Percentiles rank a stretch among this genome's conserved stretches.
phyloP scores from a whole-genome alignment of 352 stramenopile genomes.

The Phytopythium aichiense region DNA sequence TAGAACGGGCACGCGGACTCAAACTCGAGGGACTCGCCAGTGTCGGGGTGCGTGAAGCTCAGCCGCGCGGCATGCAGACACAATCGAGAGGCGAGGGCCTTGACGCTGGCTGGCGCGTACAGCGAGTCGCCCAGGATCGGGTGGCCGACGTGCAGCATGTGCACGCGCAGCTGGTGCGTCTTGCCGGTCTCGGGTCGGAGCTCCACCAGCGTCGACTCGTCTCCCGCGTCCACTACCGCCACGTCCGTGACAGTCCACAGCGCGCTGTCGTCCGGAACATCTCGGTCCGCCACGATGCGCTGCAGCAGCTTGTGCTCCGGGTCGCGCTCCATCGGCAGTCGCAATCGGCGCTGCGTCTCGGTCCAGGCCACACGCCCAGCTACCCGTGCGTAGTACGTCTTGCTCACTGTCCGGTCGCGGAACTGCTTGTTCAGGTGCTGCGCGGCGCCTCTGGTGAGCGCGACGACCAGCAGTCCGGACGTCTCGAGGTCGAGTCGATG shows the following conservation, averaged over 20 bases:
- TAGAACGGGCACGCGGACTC: conserved; percentile 20
- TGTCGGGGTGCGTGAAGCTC: conserved; percentile 41
- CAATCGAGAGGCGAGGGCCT: conserved; percentile 33
- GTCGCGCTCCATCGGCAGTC: conserved; percentile 48
- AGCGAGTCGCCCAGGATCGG: conserved; percentile 91
- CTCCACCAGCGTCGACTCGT: conserved; percentile 41
- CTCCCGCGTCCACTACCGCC: conserved; percentile 10
- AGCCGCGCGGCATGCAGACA: conserved; percentile 45
- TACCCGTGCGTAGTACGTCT: conserved; percentile 59
- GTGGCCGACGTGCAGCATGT: conserved; percentile 89
- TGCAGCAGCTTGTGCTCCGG: conserved; percentile 46
- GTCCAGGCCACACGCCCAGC: conserved; percentile 27
- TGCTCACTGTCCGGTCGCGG: conserved; percentile 45
- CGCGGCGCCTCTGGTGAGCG: conserved; percentile 48
- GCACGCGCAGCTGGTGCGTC: conserved; percentile 95
- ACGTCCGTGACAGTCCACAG: conserved; percentile 35
- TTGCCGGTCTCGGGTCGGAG: conserved; percentile 77
- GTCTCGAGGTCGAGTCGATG: conserved; percentile 79
- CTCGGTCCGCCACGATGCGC: conserved; percentile 26
- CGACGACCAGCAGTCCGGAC: conserved; percentile 66
- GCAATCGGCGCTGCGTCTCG: conserved; percentile 22
- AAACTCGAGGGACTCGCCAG: conserved; percentile 27
- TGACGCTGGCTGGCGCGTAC: conserved; percentile 61
- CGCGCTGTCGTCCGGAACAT: conserved; percentile 17
- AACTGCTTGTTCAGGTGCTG: conserved; percentile 70